Evolutionary conservation across 2,329 filamentous ascomycete genomes (phyloP), one percentile per base, ranked within the genome.

Genomic region (Colletotrichum agaves): DNA sequence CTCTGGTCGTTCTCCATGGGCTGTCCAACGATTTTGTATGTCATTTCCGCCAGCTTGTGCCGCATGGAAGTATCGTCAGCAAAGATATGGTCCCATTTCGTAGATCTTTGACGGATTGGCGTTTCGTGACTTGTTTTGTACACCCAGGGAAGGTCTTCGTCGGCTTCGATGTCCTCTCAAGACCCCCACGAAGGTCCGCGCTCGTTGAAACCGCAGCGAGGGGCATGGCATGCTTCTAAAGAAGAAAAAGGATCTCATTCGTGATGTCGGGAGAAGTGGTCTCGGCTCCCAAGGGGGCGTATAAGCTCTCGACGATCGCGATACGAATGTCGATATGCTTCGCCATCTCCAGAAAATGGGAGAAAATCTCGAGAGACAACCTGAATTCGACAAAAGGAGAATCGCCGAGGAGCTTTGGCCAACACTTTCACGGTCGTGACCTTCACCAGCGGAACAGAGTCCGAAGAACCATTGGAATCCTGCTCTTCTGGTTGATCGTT

Each of bases 351-450:
- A 67, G 2, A 12, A 67, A 13, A 35, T 41, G 17, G 10, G 10
- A 17, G 17, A 62, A 49, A 31, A 66, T 50, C 2, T 33, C 35
- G n/a, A 62, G 23, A 7, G 58, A 33, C 10, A 17, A 37, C 13
- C 10, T 15, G 8, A 27, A 4, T 3, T 52, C 19, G 7, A 64
- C 12, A 46, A 61, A 61, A 12, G 33, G 58, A 13, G 63, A 27
- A 31, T 62, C 41, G 11, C 58, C 47, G 10, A 66, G 49, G 11
- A 66, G 58, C 21, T 50, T 50, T 55, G 15, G 43, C 63, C 5
- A 66, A 33, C 63, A 56, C 56, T 8, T 61, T 66, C 12, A 66
- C 63, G 3, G 63, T 66, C 5, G 57, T 56, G 33, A 66, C 58
- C 27, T 66, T 66, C 10, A 66, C 58, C 15, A 17, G 11, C 7